phyloP scores from a whole-genome alignment of 225 moss, liverwort and hornwort genomes.

The Marchantia polymorpha region DNA sequence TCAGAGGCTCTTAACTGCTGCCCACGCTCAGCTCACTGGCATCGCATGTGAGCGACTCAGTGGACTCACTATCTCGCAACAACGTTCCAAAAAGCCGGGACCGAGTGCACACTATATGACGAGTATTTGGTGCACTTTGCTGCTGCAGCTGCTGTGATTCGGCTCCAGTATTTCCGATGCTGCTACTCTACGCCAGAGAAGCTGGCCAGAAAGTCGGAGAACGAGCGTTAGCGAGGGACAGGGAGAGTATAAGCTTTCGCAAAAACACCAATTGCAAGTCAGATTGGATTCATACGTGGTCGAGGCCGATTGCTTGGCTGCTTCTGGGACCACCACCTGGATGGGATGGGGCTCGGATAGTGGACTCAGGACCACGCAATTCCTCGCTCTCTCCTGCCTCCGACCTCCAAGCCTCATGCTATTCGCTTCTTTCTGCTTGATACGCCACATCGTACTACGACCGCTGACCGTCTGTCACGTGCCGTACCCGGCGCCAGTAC shows the following conservation, averaged over 20 bases:
- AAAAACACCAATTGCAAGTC: not conserved
- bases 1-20: not conserved
- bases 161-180: not conserved
- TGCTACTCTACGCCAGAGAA: not conserved
- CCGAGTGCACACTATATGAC: no score
- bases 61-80: not conserved
- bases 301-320: slow-evolving; percentile 13
- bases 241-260: not conserved
- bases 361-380: slow-evolving; percentile 27
- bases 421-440: not conserved
- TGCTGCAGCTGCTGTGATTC: not conserved
- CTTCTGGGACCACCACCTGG: slow-evolving; percentile 15
- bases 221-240: not conserved
- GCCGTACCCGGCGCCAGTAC: not conserved
- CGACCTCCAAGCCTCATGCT: not conserved
- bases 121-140: not conserved
- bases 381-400: not conserved
- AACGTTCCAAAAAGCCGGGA: no score
- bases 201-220: not conserved
- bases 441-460: not conserved
- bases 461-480: not conserved
- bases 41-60: not conserved
- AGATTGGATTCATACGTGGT: slow-evolving; percentile 28
- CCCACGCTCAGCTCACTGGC: not conserved
- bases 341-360: slow-evolving; percentile 12